phyloP scores from a whole-genome alignment of 306 rosid species.

The Spatholobus suberectus region DNA sequence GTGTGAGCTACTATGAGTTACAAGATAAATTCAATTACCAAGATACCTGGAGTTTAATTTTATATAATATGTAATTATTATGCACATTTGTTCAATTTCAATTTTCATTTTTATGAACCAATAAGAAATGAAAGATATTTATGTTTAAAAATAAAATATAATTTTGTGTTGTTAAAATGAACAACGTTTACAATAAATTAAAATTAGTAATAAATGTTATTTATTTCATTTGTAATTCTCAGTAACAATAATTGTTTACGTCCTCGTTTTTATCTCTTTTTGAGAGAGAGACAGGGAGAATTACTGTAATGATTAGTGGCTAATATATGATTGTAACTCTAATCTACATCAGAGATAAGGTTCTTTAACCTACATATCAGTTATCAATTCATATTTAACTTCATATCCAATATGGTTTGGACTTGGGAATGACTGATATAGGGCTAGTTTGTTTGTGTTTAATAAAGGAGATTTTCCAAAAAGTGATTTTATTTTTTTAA shows the following conservation, averaged over 20 bases:
- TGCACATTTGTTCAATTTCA: not conserved
- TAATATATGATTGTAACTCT: not conserved
- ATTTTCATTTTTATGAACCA: not conserved
- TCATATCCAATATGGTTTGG: not conserved
- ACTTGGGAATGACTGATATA: not conserved
- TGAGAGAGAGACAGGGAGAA: not conserved
- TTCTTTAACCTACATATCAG: not conserved
- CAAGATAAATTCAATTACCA: constrained; percentile 48
- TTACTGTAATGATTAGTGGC: not conserved
- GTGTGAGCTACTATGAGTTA: constrained; percentile 58
- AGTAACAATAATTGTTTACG: not conserved
- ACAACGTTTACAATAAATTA: not conserved
- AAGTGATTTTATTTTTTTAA: no score
- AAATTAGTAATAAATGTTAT: not conserved
- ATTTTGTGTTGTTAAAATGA: not conserved
- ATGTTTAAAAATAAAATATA: not conserved
- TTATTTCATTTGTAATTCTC: not conserved
- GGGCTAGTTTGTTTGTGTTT: no score
- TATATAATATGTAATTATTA: not conserved
- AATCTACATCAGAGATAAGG: not conserved
- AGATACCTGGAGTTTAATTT: constrained; percentile 18
- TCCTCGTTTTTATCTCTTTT: not conserved
- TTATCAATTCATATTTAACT: not conserved
- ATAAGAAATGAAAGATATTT: not conserved
- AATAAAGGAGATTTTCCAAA: no score